Evolutionary conservation across 371 early-diverging fungal species (phyloP).

Genomic region (Amoeboaphelidium protococcarum): DNA sequence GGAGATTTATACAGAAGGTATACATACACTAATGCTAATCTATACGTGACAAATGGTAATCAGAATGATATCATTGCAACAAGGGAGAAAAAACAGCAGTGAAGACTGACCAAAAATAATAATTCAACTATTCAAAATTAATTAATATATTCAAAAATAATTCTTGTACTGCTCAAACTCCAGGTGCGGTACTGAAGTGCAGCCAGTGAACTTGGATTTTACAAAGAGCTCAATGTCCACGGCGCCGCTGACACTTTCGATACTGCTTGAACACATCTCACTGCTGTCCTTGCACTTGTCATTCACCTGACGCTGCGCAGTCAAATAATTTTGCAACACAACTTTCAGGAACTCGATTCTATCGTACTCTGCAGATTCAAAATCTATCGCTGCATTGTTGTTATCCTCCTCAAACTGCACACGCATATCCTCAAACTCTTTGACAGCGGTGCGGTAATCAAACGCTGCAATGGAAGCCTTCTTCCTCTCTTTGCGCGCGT

Average conservation of each 20-base stretch:
- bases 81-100: neutral
- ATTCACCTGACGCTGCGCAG: neutral
- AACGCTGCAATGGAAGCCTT: neutral
- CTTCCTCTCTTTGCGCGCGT: neutral
- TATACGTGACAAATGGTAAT: neutral
- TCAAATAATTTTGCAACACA: neutral
- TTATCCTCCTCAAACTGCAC: neutral
- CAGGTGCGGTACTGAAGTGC: neutral
- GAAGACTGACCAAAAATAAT: neutral
- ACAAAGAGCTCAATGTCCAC: neutral
- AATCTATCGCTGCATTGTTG: neutral
- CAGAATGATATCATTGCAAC: neutral
- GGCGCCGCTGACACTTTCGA: neutral
- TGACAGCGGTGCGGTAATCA: neutral
- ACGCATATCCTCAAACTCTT: neutral
- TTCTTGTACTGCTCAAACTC: neutral
- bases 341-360: neutral
- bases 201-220: neutral
- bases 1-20: neutral
- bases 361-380: neutral
- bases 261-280: neutral
- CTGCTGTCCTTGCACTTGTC: neutral
- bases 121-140: neutral
- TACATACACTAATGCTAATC: neutral
- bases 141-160: neutral